Percentiles rank a stretch among this genome's conserved stretches.
Conservation (phyloP, 768 basidiomycete genomes). For the Strobilomyces confusus region DNA sequence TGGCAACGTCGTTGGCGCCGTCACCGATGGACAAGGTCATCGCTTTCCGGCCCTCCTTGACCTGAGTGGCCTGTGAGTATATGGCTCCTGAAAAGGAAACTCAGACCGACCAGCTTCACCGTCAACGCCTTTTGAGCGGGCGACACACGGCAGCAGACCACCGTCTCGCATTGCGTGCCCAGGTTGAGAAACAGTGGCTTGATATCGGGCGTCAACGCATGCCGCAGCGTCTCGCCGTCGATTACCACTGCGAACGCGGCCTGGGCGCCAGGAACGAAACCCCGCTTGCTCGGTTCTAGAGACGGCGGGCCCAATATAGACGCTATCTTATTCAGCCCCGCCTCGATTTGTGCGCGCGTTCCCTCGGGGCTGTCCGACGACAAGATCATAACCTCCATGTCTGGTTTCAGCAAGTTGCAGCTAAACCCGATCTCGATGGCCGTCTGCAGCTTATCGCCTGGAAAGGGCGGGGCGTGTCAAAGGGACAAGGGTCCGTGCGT, state of each 20-base stretch:
- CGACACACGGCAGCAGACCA: conserved; percentile 96
- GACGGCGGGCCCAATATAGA: conserved; percentile 77
- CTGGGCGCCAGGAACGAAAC: conserved; percentile 60
- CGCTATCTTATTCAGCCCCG: conserved; percentile 90
- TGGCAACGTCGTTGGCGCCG: conserved; percentile 96
- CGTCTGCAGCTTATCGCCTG: conserved; percentile 95
- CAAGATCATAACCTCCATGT: conserved; percentile 97
- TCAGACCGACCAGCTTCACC: conserved; percentile 71
- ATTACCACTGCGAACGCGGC: conserved; percentile 92
- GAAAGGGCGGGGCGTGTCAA: background rate
- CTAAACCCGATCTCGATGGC: conserved; percentile 97
- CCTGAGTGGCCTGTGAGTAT: conserved; percentile 39
- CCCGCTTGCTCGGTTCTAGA: conserved; percentile 55
- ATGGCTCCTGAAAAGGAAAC: background rate
- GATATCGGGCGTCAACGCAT: conserved; percentile 72
- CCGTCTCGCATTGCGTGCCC: conserved; percentile 94
- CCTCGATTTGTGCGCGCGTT: conserved; percentile 84
- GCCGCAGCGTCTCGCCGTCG: conserved; percentile 87
- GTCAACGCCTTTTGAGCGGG: conserved; percentile 98
- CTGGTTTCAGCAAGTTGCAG: conserved; percentile 89
- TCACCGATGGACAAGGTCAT: conserved; percentile 98
- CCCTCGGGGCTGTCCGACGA: conserved; percentile 76
- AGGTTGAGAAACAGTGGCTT: conserved; percentile 88
- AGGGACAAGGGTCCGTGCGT: background rate
- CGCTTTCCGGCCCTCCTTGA: conserved; percentile 92